Percentiles rank a stretch among this genome's conserved stretches.
Conservation (phyloP, 306 rosid genomes). For the Trifolium dubium region DNA sequence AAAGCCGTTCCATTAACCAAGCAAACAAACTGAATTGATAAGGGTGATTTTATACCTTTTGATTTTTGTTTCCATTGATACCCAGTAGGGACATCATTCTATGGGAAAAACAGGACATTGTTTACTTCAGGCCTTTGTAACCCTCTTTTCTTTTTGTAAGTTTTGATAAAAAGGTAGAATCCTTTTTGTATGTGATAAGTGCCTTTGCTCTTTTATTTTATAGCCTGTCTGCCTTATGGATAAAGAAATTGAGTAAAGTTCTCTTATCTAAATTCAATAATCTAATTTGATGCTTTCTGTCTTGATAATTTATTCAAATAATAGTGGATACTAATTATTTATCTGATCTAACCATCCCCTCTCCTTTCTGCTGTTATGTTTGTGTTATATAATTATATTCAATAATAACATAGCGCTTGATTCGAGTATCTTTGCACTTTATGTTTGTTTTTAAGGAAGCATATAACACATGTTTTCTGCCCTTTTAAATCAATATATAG, state of each 20-base stretch:
- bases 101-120: not conserved
- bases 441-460: constrained; percentile 26
- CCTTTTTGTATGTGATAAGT: not conserved
- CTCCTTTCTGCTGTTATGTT: constrained; percentile 3
- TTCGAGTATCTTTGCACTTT: constrained; percentile 1
- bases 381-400: constrained; percentile 13
- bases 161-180: constrained; percentile 12
- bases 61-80: not conserved
- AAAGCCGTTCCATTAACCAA: constrained; percentile 25
- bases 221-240: too few species aligned
- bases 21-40: constrained; percentile 18
- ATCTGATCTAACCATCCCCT: constrained; percentile 6
- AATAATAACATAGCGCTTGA: not conserved
- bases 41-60: not conserved
- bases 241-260: too few species aligned
- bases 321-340: not conserved
- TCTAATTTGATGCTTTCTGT: too few species aligned
- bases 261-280: too few species aligned
- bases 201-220: too few species aligned
- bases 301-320: too few species aligned
- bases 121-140: constrained; percentile 10
- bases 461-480: constrained; percentile 29
- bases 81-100: not conserved
- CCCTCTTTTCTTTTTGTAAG: not conserved
- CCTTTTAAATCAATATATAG: constrained; percentile 49